Base-by-base conservation (phyloP, 176 grass and related monocot genomes). In the Typha latifolia region DNA sequence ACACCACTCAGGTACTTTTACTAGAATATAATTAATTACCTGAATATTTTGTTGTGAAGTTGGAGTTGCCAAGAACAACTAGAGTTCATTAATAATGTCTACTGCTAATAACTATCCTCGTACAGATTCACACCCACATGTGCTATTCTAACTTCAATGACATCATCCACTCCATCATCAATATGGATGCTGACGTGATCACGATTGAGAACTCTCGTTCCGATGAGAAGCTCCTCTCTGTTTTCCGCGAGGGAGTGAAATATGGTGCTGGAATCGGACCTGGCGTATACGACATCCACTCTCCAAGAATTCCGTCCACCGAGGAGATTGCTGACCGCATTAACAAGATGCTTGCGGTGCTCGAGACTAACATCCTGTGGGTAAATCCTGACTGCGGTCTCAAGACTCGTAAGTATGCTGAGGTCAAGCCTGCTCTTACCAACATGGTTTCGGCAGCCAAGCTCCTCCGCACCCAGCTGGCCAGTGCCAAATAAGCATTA, bases 111-210 rank as follows among this genome's bases (percentile, higher is more conserved):
- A 12, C n/a, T 23, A 18, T 69, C 49, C 75, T 12, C 63, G 18
- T 16, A 48, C 72, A 95, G 91, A 96, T 96, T 73, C 91, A 96
- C 87, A 96, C 91, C 65, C 91, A 96, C 79, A 96, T 96, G 91
- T 96, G 91, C 91, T 96, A 96, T 76, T 96, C 91, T 14, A 90
- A 96, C 79, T 96, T 96, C 79, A 96, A 96, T 14, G 91, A 96
- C 52, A 96, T 96, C 79, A 96, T 96, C 79, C 84, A 96, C 49
- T 96, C 91, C 64, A 96, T 96, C 79, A 96, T 96, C 2, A 55
- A 83, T 76, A 96, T 96, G 91, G 91, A 96, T 0, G 91, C 91
- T 0, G 91, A 96, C 32, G 91, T 96, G 73, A 96, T 96, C 79
- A 96, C 91, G 69, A 96, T 96, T 1, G 91, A 96, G 91, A 96